Percentiles rank a stretch among this genome's conserved stretches.
Conservation (phyloP, 83 land plant genomes). For the Thuja plicata region DNA sequence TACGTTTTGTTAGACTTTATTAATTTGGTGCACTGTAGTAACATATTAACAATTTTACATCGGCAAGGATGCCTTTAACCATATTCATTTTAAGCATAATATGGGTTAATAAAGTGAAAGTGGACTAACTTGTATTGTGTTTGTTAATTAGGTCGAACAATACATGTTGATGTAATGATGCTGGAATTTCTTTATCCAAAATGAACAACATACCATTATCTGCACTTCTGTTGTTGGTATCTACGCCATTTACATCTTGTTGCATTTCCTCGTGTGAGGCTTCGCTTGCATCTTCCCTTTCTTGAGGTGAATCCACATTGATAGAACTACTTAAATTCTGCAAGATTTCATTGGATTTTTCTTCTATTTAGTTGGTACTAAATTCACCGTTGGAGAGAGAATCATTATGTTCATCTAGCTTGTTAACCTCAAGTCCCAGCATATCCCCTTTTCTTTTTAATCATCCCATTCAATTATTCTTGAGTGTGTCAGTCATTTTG, state of each 20-base stretch:
- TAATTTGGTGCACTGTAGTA: neutral
- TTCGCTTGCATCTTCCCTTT: neutral
- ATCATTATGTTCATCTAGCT: neutral
- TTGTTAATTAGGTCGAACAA: neutral
- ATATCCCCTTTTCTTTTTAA: neutral
- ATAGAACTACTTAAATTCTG: neutral
- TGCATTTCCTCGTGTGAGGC: neutral
- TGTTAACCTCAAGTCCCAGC: neutral
- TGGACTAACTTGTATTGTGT: neutral
- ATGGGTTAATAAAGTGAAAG: neutral
- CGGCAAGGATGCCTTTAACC: neutral
- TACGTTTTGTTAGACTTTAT: neutral
- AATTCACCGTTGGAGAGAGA: neutral
- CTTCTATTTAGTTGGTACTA: neutral
- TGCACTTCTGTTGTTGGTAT: neutral
- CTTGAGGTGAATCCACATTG: neutral
- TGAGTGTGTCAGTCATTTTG: neutral
- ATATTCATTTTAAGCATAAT: neutral
- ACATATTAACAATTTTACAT: neutral
- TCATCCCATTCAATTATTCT: neutral
- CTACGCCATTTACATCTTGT: neutral
- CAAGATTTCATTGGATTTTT: neutral
- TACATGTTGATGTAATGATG: neutral
- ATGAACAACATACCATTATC: neutral
- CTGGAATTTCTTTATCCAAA: neutral